Percentiles rank a stretch among this genome's conserved stretches.
Evolutionary conservation across 768 basidiomycete genomes (phyloP).

Genomic region (Russula foetens): DNA sequence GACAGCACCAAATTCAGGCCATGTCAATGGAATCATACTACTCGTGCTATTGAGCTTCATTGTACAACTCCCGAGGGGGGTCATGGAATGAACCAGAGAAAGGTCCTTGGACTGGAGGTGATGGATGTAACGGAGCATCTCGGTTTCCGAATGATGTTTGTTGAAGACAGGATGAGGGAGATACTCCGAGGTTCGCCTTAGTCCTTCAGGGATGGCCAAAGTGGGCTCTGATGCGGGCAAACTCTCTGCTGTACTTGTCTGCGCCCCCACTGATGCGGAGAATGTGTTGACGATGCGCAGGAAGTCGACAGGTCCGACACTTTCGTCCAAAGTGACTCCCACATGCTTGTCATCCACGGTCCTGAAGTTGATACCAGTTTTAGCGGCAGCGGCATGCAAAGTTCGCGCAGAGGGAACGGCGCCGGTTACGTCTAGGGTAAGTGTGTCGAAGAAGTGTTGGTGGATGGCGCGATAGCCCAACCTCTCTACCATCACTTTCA

Average conservation of each 20-base stretch:
- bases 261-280: slow-evolving; percentile 48
- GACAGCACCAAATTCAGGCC: slow-evolving; percentile 86
- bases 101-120: slow-evolving; percentile 93
- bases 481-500: slow-evolving; percentile 55
- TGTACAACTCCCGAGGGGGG: slow-evolving; percentile 89
- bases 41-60: slow-evolving; percentile 99
- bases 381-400: slow-evolving; percentile 61
- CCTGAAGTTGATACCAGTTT: slow-evolving; percentile 77
- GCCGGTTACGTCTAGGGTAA: slow-evolving; percentile 67
- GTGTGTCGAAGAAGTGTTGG: slow-evolving; percentile 82
- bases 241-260: slow-evolving; percentile 38
- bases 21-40: slow-evolving; percentile 94
- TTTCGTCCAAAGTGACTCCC: slow-evolving; percentile 91
- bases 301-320: slow-evolving; percentile 67
- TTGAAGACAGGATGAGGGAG: slow-evolving; percentile 91
- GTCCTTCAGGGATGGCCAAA: slow-evolving; percentile 42
- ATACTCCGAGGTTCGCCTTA: slow-evolving; percentile 59
- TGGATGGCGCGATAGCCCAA: slow-evolving; percentile 73
- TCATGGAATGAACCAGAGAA: slow-evolving; percentile 93
- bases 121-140: slow-evolving; percentile 95
- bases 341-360: slow-evolving; percentile 63
- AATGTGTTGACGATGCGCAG: slow-evolving; percentile 77
- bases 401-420: slow-evolving; percentile 46
- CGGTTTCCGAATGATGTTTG: slow-evolving; percentile 95
- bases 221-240: slow-evolving; percentile 34